These are phyloP conservation scores for Vaccinium darrowii DNA, from an alignment of 148 eudicot species.

Conservation along the genomic window DNA sequence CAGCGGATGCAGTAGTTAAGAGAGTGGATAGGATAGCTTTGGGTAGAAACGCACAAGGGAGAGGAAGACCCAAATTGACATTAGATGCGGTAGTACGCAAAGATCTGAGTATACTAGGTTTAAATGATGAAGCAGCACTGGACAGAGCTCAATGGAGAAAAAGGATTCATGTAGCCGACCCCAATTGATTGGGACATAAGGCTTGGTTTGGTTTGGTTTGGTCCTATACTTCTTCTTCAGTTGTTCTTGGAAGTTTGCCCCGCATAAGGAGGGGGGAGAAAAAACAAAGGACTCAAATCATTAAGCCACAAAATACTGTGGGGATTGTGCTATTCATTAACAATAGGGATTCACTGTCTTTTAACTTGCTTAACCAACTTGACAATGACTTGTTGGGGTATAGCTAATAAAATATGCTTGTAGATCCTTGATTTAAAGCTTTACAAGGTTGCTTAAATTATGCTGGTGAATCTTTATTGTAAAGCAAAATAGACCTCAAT, in stretches of 20 bases:
- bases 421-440: neutral
- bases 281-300: neutral
- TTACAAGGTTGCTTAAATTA: neutral
- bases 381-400: neutral
- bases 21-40: too few species aligned
- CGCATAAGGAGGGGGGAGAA: neutral
- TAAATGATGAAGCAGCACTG: too few species aligned
- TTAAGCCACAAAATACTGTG: neutral
- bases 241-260: neutral
- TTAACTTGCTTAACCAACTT: neutral
- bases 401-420: neutral
- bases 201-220: too few species aligned
- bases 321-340: neutral
- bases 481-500: neutral
- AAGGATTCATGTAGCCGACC: too few species aligned
- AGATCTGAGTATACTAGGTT: too few species aligned
- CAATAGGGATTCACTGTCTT: neutral
- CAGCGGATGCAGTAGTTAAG: too few species aligned
- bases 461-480: neutral
- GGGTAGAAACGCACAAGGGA: too few species aligned
- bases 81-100: too few species aligned
- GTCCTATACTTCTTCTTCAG: neutral
- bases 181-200: too few species aligned
- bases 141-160: too few species aligned
- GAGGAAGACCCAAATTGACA: too few species aligned